Evolutionary conservation across 2,329 filamentous ascomycete genomes (phyloP), one percentile per base, ranked within the genome.

Genomic region (Bipolaris zeicola): DNA sequence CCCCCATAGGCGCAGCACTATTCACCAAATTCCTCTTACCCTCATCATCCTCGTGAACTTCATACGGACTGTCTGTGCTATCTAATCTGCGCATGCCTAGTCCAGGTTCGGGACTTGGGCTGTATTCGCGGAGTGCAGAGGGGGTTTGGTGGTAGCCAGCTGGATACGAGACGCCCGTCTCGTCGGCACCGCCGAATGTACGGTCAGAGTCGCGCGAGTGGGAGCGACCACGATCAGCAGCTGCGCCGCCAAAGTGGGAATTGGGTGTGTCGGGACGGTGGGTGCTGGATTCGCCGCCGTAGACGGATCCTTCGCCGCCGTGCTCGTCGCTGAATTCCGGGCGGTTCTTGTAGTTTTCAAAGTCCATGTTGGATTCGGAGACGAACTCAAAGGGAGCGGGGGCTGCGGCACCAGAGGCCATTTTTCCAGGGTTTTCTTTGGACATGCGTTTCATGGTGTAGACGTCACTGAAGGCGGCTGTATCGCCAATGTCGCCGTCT

Each of bases 271-370:
- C 85, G 0, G 87, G 84, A 1, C 88, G 82, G 14, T 83, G 75
- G 2, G 87, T 60, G 77, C 59, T 90, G 22, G 80, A 77, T 76
- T 88, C 89, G 61, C 80, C 78, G 76, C 89, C 89, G 60, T 79
- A 82, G 1, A 82, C 65, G 18, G 79, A 78, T 20, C 89, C 90
- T 22, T 80, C 79, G 5, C 90, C 92, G n/a, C 92, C 92, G 63
- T 92, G 89, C 52, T 95, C 91, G 10, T 92, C 89, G 1, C 87
- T 87, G 77, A 98, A 97, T 65, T 97, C 94, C 2, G 90, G 85
- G 1, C 92, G 84, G 75, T 96, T 89, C 77, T 96, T 97, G 82
- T 88, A 98, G 77, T 92, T 94, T 58, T 92, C 88, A 72, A 96
- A 96, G 73, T 96, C 92, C 76, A 96, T 88, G 46, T 92, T 87